Percentiles rank a stretch among this genome's conserved stretches.
These are phyloP conservation scores for Acanthamoeba healyi DNA, from an alignment of 208 protist genomes.

Conservation along the genomic window DNA sequence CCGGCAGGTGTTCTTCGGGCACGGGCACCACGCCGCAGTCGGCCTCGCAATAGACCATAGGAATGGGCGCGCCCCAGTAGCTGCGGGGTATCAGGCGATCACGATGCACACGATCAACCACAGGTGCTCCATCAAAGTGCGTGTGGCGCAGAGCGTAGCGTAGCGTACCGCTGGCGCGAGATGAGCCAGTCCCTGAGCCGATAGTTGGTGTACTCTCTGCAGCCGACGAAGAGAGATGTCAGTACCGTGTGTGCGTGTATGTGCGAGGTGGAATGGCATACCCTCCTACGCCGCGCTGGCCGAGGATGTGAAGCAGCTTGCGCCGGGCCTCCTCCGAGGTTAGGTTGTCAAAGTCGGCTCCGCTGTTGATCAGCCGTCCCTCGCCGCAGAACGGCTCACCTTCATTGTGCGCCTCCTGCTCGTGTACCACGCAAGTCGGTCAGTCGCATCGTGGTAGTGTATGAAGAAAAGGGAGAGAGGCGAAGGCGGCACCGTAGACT, in stretches of 20 bases:
- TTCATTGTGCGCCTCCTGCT: not conserved
- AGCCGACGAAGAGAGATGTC: not conserved
- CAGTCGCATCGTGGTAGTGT: too few species aligned
- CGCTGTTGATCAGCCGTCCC: conserved; percentile 13
- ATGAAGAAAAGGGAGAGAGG: not conserved
- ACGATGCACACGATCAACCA: not conserved
- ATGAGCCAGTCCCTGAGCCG: conserved; percentile 92
- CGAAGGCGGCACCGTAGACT: not conserved
- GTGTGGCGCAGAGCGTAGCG: conserved; percentile 39
- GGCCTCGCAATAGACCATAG: conserved; percentile 88
- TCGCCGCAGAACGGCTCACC: conserved; percentile 1
- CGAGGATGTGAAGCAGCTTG: not conserved
- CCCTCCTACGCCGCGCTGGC: not conserved
- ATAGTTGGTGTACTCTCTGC: conserved; percentile 79
- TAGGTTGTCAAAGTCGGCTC: not conserved
- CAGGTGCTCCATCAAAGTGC: not conserved
- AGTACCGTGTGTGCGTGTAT: too few species aligned
- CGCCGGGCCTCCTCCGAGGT: conserved; percentile 14
- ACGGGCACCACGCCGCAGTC: conserved; percentile 87
- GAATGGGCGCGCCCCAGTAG: conserved; percentile 91
- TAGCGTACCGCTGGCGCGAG: conserved; percentile 91
- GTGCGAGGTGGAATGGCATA: not conserved
- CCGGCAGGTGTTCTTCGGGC: conserved; percentile 86
- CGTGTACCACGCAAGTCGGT: not conserved
- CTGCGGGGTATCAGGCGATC: not conserved